Evolutionary conservation across 495 filamentous ascomycete genomes (phyloP).

Genomic region (Neurospora intermedia): DNA sequence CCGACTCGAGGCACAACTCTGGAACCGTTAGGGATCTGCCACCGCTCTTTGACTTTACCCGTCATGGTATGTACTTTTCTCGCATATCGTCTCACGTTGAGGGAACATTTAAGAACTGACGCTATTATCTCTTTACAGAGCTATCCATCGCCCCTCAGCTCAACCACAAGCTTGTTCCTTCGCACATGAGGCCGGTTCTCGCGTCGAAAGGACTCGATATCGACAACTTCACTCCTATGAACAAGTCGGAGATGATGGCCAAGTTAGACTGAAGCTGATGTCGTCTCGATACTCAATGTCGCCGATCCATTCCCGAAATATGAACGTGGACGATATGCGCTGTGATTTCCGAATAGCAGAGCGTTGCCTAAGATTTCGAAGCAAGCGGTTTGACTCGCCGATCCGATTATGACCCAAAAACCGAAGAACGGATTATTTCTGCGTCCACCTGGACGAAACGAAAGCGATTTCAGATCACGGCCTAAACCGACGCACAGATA

Average conservation of each 20-base stretch:
- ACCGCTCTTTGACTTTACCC: constrained; percentile 82
- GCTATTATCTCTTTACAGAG: constrained; percentile 43
- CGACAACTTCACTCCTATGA: constrained; percentile 82
- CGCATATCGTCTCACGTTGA: background rate
- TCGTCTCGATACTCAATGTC: constrained; percentile 3
- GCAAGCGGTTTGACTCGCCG: constrained; percentile 16
- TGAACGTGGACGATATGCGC: constrained; percentile 11
- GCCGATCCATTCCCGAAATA: constrained; percentile 6
- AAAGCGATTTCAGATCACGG: background rate
- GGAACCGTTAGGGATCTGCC: constrained; percentile 70
- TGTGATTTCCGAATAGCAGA: constrained; percentile 18
- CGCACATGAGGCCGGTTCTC: constrained; percentile 65
- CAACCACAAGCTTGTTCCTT: constrained; percentile 78
- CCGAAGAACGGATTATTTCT: background rate
- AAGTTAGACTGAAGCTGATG: constrained; percentile 69
- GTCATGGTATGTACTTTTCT: constrained; percentile 60
- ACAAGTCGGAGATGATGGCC: constrained; percentile 93
- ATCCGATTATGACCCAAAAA: constrained; percentile 17
- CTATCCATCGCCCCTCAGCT: constrained; percentile 84
- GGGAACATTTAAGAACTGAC: background rate
- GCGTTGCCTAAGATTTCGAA: constrained; percentile 15
- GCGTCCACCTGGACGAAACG: background rate
- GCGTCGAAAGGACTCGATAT: constrained; percentile 75
- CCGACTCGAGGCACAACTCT: constrained; percentile 84
- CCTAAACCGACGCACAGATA: constrained; percentile 5